Evolutionary conservation across 257 asterid genomes (phyloP).

Genomic region (Capsicum pubescens): DNA sequence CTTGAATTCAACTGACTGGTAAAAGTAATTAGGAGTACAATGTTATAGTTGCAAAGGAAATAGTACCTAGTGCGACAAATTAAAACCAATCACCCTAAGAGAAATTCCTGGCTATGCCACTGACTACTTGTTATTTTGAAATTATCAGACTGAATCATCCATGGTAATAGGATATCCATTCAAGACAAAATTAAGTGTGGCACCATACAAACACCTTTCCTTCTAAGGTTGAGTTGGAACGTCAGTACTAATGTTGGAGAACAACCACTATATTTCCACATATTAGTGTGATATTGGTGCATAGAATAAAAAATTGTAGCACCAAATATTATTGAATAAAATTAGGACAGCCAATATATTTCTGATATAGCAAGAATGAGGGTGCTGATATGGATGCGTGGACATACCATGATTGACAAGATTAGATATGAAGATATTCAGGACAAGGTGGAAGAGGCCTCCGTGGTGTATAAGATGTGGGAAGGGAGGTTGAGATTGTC

Average conservation of each 20-base stretch:
- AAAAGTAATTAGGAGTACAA: conserved; percentile 23
- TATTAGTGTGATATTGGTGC: not conserved
- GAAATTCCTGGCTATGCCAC: no score
- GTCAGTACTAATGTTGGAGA: not conserved
- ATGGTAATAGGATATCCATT: no score
- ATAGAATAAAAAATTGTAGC: not conserved
- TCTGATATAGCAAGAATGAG: not conserved
- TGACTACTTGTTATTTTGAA: no score
- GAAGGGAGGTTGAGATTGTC: no score
- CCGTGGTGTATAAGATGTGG: no score
- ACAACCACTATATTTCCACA: not conserved
- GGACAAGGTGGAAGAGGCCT: no score
- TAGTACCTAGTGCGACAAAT: not conserved
- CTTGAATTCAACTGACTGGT: conserved; percentile 76
- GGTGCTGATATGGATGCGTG: no score
- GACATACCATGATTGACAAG: no score
- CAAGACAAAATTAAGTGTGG: not conserved
- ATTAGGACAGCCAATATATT: not conserved
- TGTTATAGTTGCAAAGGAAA: not conserved
- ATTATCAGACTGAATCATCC: no score
- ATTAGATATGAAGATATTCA: no score
- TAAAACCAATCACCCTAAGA: not conserved
- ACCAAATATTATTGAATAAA: not conserved
- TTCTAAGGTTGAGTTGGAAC: not conserved
- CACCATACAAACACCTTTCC: not conserved